These are phyloP conservation scores for Myxozyma geophila DNA, from an alignment of 805 yeast species.

Conservation along the genomic window DNA sequence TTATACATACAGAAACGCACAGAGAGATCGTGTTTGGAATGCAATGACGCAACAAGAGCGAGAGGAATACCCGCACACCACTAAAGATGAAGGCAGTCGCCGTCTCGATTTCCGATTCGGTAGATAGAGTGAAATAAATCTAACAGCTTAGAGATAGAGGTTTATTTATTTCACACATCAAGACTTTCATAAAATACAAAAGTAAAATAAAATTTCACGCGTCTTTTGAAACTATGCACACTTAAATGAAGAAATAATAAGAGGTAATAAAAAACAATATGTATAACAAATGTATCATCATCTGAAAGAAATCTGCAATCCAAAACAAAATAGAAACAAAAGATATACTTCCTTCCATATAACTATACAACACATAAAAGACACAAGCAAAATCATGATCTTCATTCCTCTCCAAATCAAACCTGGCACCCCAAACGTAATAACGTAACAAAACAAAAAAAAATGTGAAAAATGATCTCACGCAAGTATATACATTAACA, in stretches of 20 bases:
- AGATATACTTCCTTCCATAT: background rate
- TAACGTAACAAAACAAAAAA: background rate
- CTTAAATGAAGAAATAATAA: background rate
- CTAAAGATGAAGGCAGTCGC: conserved; percentile 61
- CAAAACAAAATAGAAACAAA: no score
- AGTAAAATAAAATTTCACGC: background rate
- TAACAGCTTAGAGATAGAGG: no score
- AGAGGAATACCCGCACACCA: conserved; percentile 51
- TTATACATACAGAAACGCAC: conserved; percentile 43
- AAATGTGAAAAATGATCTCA: background rate
- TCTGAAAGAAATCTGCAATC: background rate
- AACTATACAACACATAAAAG: background rate
- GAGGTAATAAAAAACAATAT: background rate
- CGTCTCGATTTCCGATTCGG: conserved; percentile 58
- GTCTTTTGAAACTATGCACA: background rate
- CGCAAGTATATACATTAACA: background rate
- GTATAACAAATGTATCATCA: background rate
- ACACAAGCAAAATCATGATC: background rate
- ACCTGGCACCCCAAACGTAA: background rate
- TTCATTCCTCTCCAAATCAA: background rate
- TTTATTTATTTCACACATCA: background rate
- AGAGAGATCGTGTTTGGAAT: conserved; percentile 57
- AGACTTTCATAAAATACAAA: background rate
- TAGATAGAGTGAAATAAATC: conserved; percentile 6
- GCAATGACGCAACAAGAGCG: conserved; percentile 56